Conservation (phyloP, 2,329 filamentous ascomycete species). For the Epichloe sibirici region DNA sequence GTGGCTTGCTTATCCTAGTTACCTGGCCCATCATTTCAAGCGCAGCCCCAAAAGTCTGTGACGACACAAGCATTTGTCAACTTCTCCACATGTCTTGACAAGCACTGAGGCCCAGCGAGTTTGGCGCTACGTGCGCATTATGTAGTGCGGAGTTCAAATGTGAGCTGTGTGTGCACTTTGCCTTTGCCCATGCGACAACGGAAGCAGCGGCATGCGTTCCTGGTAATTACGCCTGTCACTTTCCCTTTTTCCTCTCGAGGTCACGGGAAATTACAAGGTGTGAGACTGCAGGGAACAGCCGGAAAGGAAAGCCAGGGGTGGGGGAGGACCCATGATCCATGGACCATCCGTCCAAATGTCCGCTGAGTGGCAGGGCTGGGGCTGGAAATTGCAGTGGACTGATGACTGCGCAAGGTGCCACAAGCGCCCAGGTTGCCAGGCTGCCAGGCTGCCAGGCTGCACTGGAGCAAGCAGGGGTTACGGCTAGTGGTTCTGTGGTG, state of each 20-base stretch:
- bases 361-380: neutral
- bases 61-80: neutral
- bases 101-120: neutral
- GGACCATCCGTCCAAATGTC: neutral
- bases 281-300: neutral
- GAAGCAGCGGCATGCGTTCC: conserved; percentile 4
- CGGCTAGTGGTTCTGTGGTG: too few relatives aligned
- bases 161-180: neutral
- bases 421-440: neutral
- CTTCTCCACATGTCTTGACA: neutral
- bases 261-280: neutral
- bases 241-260: neutral
- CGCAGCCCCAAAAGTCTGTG: neutral
- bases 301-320: neutral
- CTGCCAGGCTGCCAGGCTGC: neutral
- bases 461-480: neutral
- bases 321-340: too few relatives aligned
- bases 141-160: neutral
- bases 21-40: neutral
- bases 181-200: neutral
- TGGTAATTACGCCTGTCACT: neutral
- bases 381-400: conserved; percentile 8
- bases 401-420: neutral
- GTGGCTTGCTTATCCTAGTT: too few relatives aligned
- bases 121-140: neutral